These are phyloP conservation scores for Agaricus subrufescens DNA, from an alignment of 768 basidiomycete species.

Conservation along the genomic window DNA sequence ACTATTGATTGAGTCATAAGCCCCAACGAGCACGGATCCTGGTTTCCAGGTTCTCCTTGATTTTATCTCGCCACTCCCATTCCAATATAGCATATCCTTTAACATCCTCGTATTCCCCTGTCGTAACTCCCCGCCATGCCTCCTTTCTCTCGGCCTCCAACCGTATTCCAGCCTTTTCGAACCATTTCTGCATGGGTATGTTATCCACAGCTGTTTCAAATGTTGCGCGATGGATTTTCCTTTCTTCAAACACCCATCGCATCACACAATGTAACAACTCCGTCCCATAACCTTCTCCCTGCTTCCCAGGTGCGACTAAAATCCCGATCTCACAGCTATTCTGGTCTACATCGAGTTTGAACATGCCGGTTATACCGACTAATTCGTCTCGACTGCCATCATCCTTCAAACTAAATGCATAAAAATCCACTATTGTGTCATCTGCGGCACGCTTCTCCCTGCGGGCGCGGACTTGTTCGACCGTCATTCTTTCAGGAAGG, in stretches of 20 bases:
- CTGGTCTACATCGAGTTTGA: constrained; percentile 30
- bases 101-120: constrained; percentile 33
- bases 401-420: constrained; percentile 25
- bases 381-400: constrained; percentile 22
- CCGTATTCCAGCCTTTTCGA: constrained; percentile 35
- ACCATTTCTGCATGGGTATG: constrained; percentile 39
- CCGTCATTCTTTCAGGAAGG: constrained; percentile 29
- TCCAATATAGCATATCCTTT: constrained; percentile 38
- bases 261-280: constrained; percentile 38
- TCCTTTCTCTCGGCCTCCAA: constrained; percentile 34
- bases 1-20: background rate
- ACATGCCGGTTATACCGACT: constrained; percentile 33
- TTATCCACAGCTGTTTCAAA: constrained; percentile 40
- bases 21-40: constrained; percentile 15
- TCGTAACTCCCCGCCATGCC: constrained; percentile 29
- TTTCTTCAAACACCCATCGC: constrained; percentile 36
- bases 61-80: constrained; percentile 33
- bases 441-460: constrained; percentile 31
- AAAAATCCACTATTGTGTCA: constrained; percentile 28
- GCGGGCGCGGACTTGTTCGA: constrained; percentile 28
- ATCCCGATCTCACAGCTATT: constrained; percentile 39
- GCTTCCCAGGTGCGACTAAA: constrained; percentile 29
- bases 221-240: constrained; percentile 33
- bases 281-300: constrained; percentile 35
- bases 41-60: constrained; percentile 28